A percentile compares a stretch with the other conserved stretches of the same genome.
Conservation (phyloP, 2,329 filamentous ascomycete genomes). For the Penicillium sclerotigenum region DNA sequence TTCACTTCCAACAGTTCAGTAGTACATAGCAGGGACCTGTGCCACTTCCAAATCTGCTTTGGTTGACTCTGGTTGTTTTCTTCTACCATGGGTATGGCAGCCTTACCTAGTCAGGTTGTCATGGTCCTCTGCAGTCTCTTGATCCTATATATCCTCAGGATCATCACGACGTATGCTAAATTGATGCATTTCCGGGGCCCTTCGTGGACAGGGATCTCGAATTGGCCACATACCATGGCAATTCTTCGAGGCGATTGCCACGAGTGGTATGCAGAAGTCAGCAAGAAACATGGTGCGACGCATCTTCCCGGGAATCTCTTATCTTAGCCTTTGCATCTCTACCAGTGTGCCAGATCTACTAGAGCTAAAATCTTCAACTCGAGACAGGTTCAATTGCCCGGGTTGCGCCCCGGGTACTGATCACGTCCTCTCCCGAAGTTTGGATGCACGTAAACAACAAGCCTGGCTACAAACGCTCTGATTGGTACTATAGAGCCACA, state of each 20-base stretch:
- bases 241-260: slow-evolving; percentile 16
- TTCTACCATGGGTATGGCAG: not conserved
- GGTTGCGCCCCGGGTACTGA: slow-evolving; percentile 15
- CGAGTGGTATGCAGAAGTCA: slow-evolving; percentile 20
- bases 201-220: slow-evolving; percentile 12
- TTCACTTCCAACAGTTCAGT: not conserved
- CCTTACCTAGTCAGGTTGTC: not conserved
- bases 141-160: slow-evolving; percentile 8
- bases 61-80: not conserved
- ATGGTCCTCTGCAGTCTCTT: slow-evolving; percentile 5
- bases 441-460: slow-evolving; percentile 22
- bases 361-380: not conserved
- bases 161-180: slow-evolving; percentile 3
- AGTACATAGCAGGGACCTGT: not conserved
- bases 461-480: slow-evolving; percentile 18
- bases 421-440: slow-evolving; percentile 18
- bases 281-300: slow-evolving; percentile 15
- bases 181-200: slow-evolving; percentile 13
- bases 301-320: not conserved
- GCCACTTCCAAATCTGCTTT: not conserved
- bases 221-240: slow-evolving; percentile 20
- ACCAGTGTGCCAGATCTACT: not conserved
- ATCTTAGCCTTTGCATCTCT: too few relatives aligned
- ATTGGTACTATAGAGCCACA: slow-evolving; percentile 17
- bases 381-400: slow-evolving; percentile 15